These are phyloP conservation scores for Dalbergia cultrata DNA, from an alignment of 306 rosid species.

Conservation along the genomic window DNA sequence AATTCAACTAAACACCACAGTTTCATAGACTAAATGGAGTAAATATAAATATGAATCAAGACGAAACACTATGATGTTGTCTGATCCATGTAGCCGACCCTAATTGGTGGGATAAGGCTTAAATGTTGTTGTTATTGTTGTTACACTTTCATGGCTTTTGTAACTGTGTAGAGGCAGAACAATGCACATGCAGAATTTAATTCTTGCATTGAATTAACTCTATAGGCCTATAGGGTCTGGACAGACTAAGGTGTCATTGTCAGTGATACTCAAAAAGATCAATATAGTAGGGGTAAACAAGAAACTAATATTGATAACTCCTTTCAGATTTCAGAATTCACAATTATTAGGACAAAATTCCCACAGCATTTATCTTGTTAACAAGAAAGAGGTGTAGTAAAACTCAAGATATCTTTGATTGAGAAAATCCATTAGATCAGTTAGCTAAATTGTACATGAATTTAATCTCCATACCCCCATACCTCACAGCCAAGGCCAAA, in stretches of 20 bases:
- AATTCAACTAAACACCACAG: conserved; percentile 14
- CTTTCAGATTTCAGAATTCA: conserved; percentile 1
- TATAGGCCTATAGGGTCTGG: neutral
- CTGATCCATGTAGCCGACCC: too few species aligned
- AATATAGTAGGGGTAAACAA: neutral
- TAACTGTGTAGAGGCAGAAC: neutral
- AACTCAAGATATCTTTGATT: conserved; percentile 4
- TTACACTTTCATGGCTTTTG: too few species aligned
- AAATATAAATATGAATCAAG: too few species aligned
- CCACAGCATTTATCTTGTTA: conserved; percentile 1
- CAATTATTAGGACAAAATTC: conserved; percentile 9
- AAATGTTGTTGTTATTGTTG: too few species aligned
- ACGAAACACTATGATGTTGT: too few species aligned
- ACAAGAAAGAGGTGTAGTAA: conserved; percentile 1
- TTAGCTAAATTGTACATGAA: neutral
- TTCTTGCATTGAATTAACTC: conserved; percentile 17
- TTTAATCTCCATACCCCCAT: conserved; percentile 43
- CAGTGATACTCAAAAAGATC: neutral
- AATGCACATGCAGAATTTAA: neutral
- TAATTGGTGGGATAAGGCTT: too few species aligned
- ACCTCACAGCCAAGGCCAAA: conserved; percentile 94
- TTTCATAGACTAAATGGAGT: neutral
- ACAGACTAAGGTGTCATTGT: neutral
- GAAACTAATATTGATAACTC: conserved; percentile 16
- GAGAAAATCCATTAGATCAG: conserved; percentile 26